A percentile compares a stretch with the other conserved stretches of the same genome.
phyloP scores from a whole-genome alignment of 495 filamentous ascomycete species.

The Lentithecium fluviatile region DNA sequence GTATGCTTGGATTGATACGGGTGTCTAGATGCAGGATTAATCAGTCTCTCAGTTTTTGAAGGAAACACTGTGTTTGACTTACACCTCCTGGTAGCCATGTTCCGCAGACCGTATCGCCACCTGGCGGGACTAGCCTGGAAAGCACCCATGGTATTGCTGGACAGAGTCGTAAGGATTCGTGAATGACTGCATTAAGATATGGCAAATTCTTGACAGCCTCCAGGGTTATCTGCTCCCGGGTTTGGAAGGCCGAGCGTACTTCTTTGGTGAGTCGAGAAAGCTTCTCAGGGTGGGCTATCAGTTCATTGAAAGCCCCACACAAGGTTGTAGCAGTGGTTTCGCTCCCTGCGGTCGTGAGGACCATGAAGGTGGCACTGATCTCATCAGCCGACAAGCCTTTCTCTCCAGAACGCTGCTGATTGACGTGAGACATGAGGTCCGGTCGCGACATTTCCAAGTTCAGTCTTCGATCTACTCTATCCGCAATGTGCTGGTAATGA shows the following conservation, averaged over 20 bases:
- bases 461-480: slow-evolving; percentile 14
- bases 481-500: slow-evolving; percentile 2
- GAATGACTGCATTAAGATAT: slow-evolving; percentile 23
- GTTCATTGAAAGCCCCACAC: background rate
- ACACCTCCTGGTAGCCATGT: background rate
- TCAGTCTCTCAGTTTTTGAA: too few relatives aligned
- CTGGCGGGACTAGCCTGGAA: slow-evolving; percentile 2
- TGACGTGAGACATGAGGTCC: slow-evolving; percentile 44
- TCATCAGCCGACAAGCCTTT: slow-evolving; percentile 11
- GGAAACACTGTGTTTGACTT: background rate
- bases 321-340: slow-evolving; percentile 29
- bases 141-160: slow-evolving; percentile 10
- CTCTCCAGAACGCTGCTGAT: slow-evolving; percentile 27
- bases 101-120: background rate
- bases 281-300: slow-evolving; percentile 2
- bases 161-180: slow-evolving; percentile 23
- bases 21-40: background rate
- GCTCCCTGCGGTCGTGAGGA: slow-evolving; percentile 19
- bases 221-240: slow-evolving; percentile 7
- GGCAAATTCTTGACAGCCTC: slow-evolving; percentile 11
- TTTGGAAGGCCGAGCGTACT: slow-evolving; percentile 6
- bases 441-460: slow-evolving; percentile 5
- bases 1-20: background rate
- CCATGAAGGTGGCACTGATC: background rate
- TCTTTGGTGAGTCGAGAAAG: slow-evolving; percentile 3